These are phyloP conservation scores for Carex pumila DNA, from an alignment of 176 grass and related monocot species.

Conservation along the genomic window DNA sequence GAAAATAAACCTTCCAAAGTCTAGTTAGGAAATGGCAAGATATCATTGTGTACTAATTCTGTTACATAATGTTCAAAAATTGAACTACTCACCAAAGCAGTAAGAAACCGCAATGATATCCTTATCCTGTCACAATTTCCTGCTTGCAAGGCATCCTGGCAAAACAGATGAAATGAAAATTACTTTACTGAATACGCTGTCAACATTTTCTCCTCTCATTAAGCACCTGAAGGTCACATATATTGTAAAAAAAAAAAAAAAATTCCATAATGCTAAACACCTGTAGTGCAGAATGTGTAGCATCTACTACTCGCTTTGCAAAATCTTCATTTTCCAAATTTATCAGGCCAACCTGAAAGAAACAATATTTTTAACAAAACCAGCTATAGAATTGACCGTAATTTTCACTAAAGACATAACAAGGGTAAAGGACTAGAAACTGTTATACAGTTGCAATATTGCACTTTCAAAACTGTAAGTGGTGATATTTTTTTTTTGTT, in stretches of 20 bases:
- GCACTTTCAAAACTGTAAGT: neutral
- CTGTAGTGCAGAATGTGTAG: constrained; percentile 53
- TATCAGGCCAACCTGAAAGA: constrained; percentile 75
- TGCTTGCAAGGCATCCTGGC: constrained; percentile 75
- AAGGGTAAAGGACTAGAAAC: neutral
- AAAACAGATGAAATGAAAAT: constrained; percentile 2
- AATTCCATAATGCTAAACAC: constrained; percentile 22
- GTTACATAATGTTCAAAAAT: neutral
- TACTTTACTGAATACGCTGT: neutral
- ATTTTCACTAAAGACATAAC: neutral
- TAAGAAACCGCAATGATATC: constrained; percentile 82
- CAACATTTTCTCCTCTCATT: neutral
- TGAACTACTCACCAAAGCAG: constrained; percentile 61
- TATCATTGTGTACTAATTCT: neutral
- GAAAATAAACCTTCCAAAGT: neutral
- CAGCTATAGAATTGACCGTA: neutral
- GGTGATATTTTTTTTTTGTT: neutral
- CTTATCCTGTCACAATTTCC: constrained; percentile 80
- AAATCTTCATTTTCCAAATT: constrained; percentile 98
- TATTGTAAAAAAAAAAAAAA: neutral
- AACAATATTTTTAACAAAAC: constrained; percentile 15
- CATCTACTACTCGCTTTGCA: constrained; percentile 60
- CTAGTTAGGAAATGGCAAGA: neutral
- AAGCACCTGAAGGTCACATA: neutral
- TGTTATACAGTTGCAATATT: neutral